These are phyloP conservation scores for Pholiota microspora DNA, from an alignment of 768 basidiomycete species.

Conservation along the genomic window DNA sequence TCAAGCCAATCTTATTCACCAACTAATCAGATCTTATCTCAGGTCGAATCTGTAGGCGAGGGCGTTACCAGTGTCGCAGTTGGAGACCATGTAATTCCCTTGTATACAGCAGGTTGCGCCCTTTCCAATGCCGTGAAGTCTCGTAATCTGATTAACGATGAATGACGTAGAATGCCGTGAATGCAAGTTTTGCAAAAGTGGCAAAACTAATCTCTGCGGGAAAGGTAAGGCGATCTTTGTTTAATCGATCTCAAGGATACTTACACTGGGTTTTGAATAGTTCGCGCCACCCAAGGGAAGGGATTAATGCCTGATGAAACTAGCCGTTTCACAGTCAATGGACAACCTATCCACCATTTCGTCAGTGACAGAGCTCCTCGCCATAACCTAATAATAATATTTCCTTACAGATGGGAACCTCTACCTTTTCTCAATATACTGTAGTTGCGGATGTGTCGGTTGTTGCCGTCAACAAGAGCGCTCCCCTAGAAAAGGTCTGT, in stretches of 20 bases:
- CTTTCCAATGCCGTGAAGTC: not conserved
- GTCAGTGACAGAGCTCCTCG: constrained; percentile 42
- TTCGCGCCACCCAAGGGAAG: constrained; percentile 90
- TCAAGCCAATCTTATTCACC: not conserved
- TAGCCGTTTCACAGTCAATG: constrained; percentile 86
- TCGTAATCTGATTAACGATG: not conserved
- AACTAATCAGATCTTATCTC: constrained; percentile 11
- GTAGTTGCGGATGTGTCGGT: constrained; percentile 98
- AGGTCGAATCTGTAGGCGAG: constrained; percentile 98
- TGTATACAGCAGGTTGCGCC: constrained; percentile 85
- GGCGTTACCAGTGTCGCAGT: constrained; percentile 74
- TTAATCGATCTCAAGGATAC: not conserved
- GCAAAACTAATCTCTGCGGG: constrained; percentile 98
- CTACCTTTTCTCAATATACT: constrained; percentile 99
- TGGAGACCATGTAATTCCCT: constrained; percentile 97
- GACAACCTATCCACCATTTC: constrained; percentile 87
- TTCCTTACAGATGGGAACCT: constrained; percentile 85
- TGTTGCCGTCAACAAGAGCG: constrained; percentile 81
- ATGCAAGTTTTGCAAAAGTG: constrained; percentile 98
- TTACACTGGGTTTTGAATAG: constrained; percentile 32
- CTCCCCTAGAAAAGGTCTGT: constrained; percentile 95
- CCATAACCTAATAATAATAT: constrained; percentile 4
- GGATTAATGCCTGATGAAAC: constrained; percentile 94
- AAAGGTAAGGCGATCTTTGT: constrained; percentile 51
- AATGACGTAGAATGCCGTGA: constrained; percentile 86